Conservation (phyloP, 148 eudicot species). For the Amaranthus cruentus region DNA sequence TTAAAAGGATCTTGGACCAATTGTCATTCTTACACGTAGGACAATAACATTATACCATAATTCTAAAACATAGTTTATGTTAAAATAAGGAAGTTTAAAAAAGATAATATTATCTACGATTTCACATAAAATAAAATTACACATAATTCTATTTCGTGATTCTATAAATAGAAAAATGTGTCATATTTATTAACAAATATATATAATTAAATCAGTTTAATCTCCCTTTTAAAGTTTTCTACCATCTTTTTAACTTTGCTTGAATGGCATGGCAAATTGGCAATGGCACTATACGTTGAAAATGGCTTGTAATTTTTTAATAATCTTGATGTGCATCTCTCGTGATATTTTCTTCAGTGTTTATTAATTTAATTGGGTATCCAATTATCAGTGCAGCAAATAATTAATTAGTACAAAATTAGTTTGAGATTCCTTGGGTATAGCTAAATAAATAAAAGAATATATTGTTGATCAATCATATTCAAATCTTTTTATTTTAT, state of each 20-base stretch:
- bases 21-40: too few species aligned
- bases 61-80: too few species aligned
- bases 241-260: background rate
- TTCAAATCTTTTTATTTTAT: background rate
- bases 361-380: background rate
- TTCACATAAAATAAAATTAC: too few species aligned
- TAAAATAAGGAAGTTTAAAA: too few species aligned
- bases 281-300: background rate
- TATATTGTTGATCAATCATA: conserved; percentile 2
- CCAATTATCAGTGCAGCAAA: background rate
- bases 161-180: too few species aligned
- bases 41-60: too few species aligned
- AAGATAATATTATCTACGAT: too few species aligned
- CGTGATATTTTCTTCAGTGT: background rate
- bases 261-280: background rate
- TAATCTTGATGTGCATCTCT: background rate
- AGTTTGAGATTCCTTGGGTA: conserved; percentile 8
- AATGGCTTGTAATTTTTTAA: background rate
- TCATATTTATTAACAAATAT: background rate
- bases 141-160: too few species aligned
- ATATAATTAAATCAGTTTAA: background rate
- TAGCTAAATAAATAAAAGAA: background rate
- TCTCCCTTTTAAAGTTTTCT: background rate
- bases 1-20: too few species aligned
- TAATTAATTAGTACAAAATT: background rate